Conservation (phyloP, 306 rosid species). For the Cucurbita ficifolia region DNA sequence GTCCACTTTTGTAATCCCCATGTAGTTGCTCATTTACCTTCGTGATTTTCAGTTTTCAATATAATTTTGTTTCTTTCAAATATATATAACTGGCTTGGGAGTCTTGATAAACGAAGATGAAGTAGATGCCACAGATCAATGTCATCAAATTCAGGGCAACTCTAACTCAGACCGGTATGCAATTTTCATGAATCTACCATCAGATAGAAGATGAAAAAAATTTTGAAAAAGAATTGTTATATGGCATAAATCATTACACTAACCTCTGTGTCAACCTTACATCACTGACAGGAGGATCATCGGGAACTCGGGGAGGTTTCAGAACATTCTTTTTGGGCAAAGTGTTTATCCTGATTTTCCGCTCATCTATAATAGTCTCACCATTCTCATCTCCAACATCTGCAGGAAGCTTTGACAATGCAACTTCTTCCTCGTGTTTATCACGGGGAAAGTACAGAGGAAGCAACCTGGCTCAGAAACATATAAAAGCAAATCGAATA, state of each 20-base stretch:
- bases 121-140: neutral
- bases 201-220: neutral
- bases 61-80: neutral
- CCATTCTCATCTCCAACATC: constrained; percentile 99
- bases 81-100: neutral
- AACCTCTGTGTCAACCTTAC: constrained; percentile 62
- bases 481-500: neutral
- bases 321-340: constrained; percentile 54
- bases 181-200: neutral
- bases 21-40: neutral
- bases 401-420: constrained; percentile 78
- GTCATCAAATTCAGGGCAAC: neutral
- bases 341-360: constrained; percentile 90
- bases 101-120: neutral
- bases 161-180: neutral
- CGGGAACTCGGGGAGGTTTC: constrained; percentile 36
- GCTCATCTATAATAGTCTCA: constrained; percentile 82
- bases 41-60: neutral
- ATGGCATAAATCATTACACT: constrained; percentile 10
- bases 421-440: constrained; percentile 86
- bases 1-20: neutral
- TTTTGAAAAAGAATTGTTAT: neutral
- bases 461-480: constrained; percentile 49
- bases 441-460: constrained; percentile 97
- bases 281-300: constrained; percentile 66